Base-by-base conservation (phyloP, 495 filamentous ascomycete genomes). In the Usnea hakonensis region DNA sequence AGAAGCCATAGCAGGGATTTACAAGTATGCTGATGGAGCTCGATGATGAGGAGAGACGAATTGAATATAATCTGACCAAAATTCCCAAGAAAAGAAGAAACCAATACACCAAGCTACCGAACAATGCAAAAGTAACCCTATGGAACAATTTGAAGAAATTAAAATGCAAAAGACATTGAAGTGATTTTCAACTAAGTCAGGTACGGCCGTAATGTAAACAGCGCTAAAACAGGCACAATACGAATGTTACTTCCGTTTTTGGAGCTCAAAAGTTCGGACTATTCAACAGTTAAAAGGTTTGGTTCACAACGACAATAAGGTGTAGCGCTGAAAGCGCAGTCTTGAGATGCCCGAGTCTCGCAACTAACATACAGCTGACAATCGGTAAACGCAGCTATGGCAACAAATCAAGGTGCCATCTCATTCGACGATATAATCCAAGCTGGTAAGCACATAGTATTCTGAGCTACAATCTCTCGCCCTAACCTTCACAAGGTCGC, bases 401-500 rank as follows among this genome's bases (percentile, higher is more conserved):
- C 78, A 64, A 76, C 78, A 46, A 71, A 76, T 55, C 74, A 81
- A 61, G 71, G 73, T 46, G 76, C 82, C 6, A 65, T 76, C 48
- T 84, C 85, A 14, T 87, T 88, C 61, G 78, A 87, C 64, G 82
- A 81, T 64, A 86, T 88, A 63, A 88, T 88, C 65, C 74, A 85
- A 65, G 78, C 80, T 56, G 84, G 85, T 85, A 76, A 71, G 71
- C 37, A 48, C 55, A 30, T 32, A 32, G 16, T 38, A 50, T 21
- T 19, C n/a, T 26, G 17, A 60, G 35, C 35, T 16, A 55, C 35
- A 26, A 13, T 40, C 48, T 38, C 52, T 46, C n/a, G 48, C 59
- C 60, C 33, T 62, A 52, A 35, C 61, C 43, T 52, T 57, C 33
- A 58, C 58, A 60, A 70, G 54, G n/a, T 46, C 70, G 61, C 65